phyloP scores from a whole-genome alignment of 495 filamentous ascomycete species.

The Podospora bellae-mahoneyi region DNA sequence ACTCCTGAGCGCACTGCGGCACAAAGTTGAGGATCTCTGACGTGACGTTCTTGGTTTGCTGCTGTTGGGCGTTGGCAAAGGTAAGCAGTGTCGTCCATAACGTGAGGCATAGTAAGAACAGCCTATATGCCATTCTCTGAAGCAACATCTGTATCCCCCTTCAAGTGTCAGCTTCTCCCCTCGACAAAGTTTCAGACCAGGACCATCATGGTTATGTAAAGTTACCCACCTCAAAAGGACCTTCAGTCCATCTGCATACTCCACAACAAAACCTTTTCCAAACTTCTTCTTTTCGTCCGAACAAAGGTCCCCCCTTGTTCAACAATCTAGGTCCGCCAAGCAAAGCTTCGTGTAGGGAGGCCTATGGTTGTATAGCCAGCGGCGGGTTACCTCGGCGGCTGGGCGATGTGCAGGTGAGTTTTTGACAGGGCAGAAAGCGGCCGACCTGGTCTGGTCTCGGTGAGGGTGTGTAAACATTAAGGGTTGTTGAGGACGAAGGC shows the following conservation, averaged over 20 bases:
- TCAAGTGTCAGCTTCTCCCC: background rate
- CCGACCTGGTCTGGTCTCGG: slow-evolving; percentile 31
- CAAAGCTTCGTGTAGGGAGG: slow-evolving; percentile 5
- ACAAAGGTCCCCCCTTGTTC: background rate
- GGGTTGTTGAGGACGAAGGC: slow-evolving; percentile 27
- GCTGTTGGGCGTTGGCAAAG: slow-evolving; percentile 23
- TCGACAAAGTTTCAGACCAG: slow-evolving; percentile 9
- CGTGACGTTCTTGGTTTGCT: slow-evolving; percentile 34
- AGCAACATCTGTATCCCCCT: slow-evolving; percentile 34
- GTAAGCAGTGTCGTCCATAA: slow-evolving; percentile 36
- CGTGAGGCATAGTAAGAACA: slow-evolving; percentile 32
- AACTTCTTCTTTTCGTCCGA: background rate
- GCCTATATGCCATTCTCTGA: slow-evolving; percentile 45
- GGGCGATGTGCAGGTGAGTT: slow-evolving; percentile 15
- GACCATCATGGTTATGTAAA: slow-evolving; percentile 12
- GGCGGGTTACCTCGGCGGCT: slow-evolving; percentile 17
- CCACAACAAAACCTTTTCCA: background rate
- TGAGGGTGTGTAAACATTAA: slow-evolving; percentile 32
- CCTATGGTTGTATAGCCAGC: slow-evolving; percentile 7
- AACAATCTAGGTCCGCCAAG: background rate
- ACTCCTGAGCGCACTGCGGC: slow-evolving; percentile 62
- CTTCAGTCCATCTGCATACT: background rate
- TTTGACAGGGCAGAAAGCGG: slow-evolving; percentile 17
- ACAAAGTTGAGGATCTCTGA: slow-evolving; percentile 48
- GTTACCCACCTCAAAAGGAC: background rate